Conservation (phyloP, 352 stramenopile species). For the Salisapilia sapeloensis region DNA sequence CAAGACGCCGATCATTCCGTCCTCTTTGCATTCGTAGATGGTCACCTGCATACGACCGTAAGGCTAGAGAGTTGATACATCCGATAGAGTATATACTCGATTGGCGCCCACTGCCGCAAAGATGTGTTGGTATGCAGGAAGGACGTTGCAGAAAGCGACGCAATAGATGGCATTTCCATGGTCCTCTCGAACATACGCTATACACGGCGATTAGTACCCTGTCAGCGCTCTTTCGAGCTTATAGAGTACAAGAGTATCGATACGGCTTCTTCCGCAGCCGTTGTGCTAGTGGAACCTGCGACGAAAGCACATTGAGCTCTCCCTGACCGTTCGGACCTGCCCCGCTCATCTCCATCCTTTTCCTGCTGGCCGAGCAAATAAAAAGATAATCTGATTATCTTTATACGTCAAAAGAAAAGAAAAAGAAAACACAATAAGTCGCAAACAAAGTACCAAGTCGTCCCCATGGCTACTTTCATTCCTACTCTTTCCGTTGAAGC, state of each 20-base stretch:
- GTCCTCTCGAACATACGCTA: constrained; percentile 55
- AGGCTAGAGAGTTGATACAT: neutral
- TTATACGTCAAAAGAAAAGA: no score
- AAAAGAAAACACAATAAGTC: no score
- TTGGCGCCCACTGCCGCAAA: constrained; percentile 61
- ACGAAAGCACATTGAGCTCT: neutral
- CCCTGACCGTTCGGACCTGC: neutral
- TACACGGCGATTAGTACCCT: constrained; percentile 1
- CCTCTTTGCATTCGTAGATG: constrained; percentile 61
- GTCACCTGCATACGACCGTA: constrained; percentile 19
- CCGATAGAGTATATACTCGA: constrained; percentile 15
- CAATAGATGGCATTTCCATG: constrained; percentile 65
- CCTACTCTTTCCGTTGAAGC: no score
- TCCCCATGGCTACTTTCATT: no score
- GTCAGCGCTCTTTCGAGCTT: neutral
- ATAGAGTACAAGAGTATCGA: constrained; percentile 37
- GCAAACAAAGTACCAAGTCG: no score
- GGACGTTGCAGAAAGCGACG: constrained; percentile 49
- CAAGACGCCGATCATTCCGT: constrained; percentile 52
- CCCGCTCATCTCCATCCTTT: no score
- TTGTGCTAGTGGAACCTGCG: neutral
- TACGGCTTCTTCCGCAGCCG: constrained; percentile 39
- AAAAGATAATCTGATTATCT: no score
- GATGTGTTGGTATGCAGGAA: constrained; percentile 46
- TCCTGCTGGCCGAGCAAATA: no score